phyloP scores from a whole-genome alignment of 306 rosid species.

The Dalbergia cultrata region DNA sequence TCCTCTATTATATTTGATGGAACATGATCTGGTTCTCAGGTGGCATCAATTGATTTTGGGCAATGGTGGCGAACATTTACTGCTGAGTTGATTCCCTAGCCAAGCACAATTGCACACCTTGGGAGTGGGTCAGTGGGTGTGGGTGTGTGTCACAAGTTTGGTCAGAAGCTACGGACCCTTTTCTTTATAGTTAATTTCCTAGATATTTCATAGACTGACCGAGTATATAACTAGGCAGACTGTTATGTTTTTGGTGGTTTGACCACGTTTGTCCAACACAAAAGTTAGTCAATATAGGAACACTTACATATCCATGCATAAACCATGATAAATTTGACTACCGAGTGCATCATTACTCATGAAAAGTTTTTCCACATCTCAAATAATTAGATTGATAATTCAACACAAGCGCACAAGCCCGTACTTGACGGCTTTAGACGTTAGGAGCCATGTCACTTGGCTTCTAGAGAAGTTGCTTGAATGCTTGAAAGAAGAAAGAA shows the following conservation, averaged over 20 bases:
- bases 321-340: neutral
- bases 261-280: neutral
- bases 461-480: slow-evolving; percentile 31
- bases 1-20: neutral
- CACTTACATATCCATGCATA: neutral
- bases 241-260: neutral
- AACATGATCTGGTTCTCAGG: neutral
- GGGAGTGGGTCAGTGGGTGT: too few relatives aligned
- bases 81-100: too few relatives aligned
- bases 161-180: neutral
- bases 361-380: neutral
- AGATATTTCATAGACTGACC: neutral
- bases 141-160: neutral
- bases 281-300: too few relatives aligned
- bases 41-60: neutral
- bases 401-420: neutral
- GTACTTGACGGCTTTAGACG: neutral
- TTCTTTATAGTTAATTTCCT: neutral
- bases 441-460: slow-evolving; percentile 25
- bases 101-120: too few relatives aligned
- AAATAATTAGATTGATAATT: neutral
- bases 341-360: neutral
- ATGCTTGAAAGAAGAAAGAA: neutral
- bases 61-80: neutral
- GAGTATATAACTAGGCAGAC: too few relatives aligned